These are phyloP conservation scores for Lentinus polychrous DNA, from an alignment of 1,284 basidiomycete species.

Conservation along the genomic window DNA sequence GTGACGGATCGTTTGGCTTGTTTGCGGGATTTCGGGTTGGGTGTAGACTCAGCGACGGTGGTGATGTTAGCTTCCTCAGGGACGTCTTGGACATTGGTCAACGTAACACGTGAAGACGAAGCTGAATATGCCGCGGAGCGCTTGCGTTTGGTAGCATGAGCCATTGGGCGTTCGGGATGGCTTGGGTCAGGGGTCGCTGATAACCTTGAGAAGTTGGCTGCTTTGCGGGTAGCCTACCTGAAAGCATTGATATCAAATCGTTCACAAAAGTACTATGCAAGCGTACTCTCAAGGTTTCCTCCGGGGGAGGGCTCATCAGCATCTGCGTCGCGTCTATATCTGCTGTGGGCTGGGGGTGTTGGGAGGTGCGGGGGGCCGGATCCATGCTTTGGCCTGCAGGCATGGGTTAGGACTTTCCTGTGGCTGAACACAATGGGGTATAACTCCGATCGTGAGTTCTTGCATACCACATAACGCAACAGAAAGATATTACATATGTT, in stretches of 20 bases:
- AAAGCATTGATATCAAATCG: background rate
- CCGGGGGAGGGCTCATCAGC: slow-evolving; percentile 41
- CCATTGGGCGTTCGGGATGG: background rate
- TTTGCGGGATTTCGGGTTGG: slow-evolving; percentile 57
- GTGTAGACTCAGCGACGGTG: slow-evolving; percentile 33
- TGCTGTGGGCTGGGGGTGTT: slow-evolving; percentile 19
- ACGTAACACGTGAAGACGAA: background rate
- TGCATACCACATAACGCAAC: no score
- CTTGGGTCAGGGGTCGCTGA: background rate
- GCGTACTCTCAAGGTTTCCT: slow-evolving; percentile 28
- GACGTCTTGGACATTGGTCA: slow-evolving; percentile 3
- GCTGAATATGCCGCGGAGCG: slow-evolving; percentile 17
- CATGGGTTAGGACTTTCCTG: background rate
- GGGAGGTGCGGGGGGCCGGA: slow-evolving; percentile 24
- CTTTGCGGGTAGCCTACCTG: slow-evolving; percentile 15
- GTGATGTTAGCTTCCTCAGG: background rate
- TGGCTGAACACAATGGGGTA: background rate
- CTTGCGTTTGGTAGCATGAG: slow-evolving; percentile 29
- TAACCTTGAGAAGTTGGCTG: slow-evolving; percentile 11
- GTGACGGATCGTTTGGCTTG: slow-evolving; percentile 30
- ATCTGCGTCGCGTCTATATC: slow-evolving; percentile 19
- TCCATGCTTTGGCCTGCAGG: slow-evolving; percentile 6
- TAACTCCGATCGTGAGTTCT: no score
- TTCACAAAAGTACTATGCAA: slow-evolving; percentile 11
- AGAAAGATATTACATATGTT: no score